A percentile compares a stretch with the other conserved stretches of the same genome.
Evolutionary conservation across 257 asterid genomes (phyloP).

Genomic region (Solanum pimpinellifolium): DNA sequence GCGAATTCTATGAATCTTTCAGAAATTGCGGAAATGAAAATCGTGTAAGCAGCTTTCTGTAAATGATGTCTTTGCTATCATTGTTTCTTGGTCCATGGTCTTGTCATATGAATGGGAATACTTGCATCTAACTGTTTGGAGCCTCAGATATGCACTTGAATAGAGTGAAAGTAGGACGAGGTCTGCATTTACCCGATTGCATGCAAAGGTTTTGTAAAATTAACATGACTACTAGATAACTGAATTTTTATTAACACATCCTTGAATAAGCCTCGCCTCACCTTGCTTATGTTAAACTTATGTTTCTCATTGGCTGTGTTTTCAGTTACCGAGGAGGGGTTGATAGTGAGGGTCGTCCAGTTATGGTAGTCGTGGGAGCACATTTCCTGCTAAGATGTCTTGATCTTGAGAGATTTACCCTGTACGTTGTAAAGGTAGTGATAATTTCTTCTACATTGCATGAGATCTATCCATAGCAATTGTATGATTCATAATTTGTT

Average conservation of each 20-base stretch:
- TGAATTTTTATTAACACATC: not conserved
- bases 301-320: not conserved
- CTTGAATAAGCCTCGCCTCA: not conserved
- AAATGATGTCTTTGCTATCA: not conserved
- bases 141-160: not conserved
- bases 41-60: slow-evolving; percentile 52
- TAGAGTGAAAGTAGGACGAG: not conserved
- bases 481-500: not conserved
- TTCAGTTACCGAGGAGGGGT: slow-evolving; percentile 92
- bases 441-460: not conserved
- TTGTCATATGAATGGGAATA: not conserved
- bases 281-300: not conserved
- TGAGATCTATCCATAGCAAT: not conserved
- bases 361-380: slow-evolving; percentile 95
- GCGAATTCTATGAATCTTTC: slow-evolving; percentile 86
- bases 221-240: not conserved
- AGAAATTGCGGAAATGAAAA: slow-evolving; percentile 90
- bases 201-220: not conserved
- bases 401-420: slow-evolving; percentile 77
- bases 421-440: slow-evolving; percentile 71
- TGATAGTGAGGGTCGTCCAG: slow-evolving; percentile 84
- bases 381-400: slow-evolving; percentile 91
- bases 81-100: not conserved
- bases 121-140: not conserved
- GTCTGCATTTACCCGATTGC: not conserved